A percentile compares a stretch with the other conserved stretches of the same genome.
Evolutionary conservation across 192 early-diverging fungal genomes (phyloP).

Genomic region (Cladochytrium replicatum): DNA sequence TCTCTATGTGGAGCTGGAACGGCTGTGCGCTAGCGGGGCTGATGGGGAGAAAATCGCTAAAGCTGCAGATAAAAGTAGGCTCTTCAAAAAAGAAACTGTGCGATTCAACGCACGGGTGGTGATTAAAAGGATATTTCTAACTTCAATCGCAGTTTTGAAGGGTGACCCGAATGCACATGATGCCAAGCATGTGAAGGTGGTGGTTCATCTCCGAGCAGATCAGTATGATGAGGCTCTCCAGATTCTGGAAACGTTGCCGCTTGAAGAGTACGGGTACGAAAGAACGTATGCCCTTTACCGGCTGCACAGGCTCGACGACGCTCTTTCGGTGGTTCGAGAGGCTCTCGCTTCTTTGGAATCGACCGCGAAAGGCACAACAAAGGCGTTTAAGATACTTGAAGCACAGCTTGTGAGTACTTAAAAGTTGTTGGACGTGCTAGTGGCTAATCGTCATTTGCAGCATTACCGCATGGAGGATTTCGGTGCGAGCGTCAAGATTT

Average conservation of each 20-base stretch:
- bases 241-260: slow-evolving; percentile 13
- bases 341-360: slow-evolving; percentile 19
- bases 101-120: too few species aligned
- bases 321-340: slow-evolving; percentile 30
- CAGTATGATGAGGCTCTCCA: slow-evolving; percentile 43
- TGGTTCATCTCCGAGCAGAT: slow-evolving; percentile 48
- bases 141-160: too few species aligned
- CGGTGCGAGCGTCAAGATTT: slow-evolving; percentile 30
- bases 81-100: too few species aligned
- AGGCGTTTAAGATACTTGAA: slow-evolving; percentile 42
- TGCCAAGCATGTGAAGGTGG: too few species aligned
- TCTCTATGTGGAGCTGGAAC: too few species aligned
- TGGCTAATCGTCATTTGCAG: too few species aligned
- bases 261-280: slow-evolving; percentile 40
- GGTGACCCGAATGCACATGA: too few species aligned
- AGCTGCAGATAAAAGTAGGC: too few species aligned
- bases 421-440: background rate
- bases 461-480: slow-evolving; percentile 49
- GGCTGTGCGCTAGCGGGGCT: too few species aligned
- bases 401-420: slow-evolving; percentile 49
- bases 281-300: slow-evolving; percentile 59
- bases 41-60: too few species aligned
- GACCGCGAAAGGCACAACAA: slow-evolving; percentile 9
- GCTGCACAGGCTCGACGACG: slow-evolving; percentile 41
- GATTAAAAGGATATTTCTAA: too few species aligned